Evolutionary conservation across 345 rosid genomes (phyloP), one percentile per base, ranked within the genome.

Genomic region (Excoecaria cochinchinensis): DNA sequence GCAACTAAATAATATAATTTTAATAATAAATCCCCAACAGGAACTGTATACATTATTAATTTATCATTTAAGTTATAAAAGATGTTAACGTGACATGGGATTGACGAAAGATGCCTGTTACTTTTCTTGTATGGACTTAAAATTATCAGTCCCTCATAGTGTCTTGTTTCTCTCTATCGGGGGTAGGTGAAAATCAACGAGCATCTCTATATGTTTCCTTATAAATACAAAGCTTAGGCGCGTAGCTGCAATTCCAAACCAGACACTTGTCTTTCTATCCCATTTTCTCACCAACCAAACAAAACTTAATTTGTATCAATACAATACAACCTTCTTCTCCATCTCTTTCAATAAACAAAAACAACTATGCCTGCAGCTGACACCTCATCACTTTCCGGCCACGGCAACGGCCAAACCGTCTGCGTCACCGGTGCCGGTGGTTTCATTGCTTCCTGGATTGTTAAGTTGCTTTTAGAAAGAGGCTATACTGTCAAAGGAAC

Each of bases 371-470:
- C 84, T 9, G 76, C 31, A 31, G 31, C 36, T 36, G 77, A 81
- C 65, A 67, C 36, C 50, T 77, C 81, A 40, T 77, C 79, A 13
- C 78, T 81, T 22, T n/a, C 81, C 21, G 81, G 85, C 51, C 77
- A 79, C 57, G 81, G 85, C 51, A 76, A 79, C 57, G 89, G 90
- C 66, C 88, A 83, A 69, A 85, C 95, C 46, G 81, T 93, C 24
- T 95, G 99, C 74, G 97, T 95, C 84, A 95, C 99, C 80, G 99
- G 99, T 58, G 98, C 99, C 44, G 99, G 91, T 12, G 99, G 99
- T 74, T 95, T 90, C 82, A 95, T 95, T 67, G 99, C 97, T 48
- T 95, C 99, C 15, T 95, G 99, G 99, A 86, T 91, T 8, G 98
- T 95, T 65, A 95, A 93, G 73, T 85, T 90, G 21, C 93, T 93